Evolutionary conservation across 2,329 filamentous ascomycete species (phyloP).

Genomic region (Trichoderma sp.): DNA sequence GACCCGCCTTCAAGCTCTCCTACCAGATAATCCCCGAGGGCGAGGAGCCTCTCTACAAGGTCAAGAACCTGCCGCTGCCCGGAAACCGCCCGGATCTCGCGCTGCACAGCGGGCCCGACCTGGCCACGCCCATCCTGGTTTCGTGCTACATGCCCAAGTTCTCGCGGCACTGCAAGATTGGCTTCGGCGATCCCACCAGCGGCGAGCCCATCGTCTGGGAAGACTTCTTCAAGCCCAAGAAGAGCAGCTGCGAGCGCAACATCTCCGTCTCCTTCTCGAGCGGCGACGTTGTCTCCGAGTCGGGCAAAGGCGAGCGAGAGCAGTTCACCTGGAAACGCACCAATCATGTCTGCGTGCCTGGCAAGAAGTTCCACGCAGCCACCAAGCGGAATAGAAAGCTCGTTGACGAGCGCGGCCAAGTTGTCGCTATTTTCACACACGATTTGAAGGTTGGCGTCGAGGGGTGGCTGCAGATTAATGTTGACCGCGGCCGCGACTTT

Average conservation of each 20-base stretch:
- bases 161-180: slow-evolving; percentile 27
- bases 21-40: slow-evolving; percentile 17
- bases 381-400: slow-evolving; percentile 27
- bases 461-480: slow-evolving; percentile 29
- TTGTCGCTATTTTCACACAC: slow-evolving; percentile 28
- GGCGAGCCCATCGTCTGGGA: slow-evolving; percentile 27
- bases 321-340: slow-evolving; percentile 28
- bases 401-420: slow-evolving; percentile 21
- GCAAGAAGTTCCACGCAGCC: slow-evolving; percentile 3
- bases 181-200: slow-evolving; percentile 27
- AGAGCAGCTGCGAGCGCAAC: slow-evolving; percentile 17
- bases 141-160: slow-evolving; percentile 28
- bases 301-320: slow-evolving; percentile 14
- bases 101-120: slow-evolving; percentile 24
- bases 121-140: slow-evolving; percentile 19
- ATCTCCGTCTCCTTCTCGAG: slow-evolving; percentile 10
- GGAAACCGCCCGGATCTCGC: slow-evolving; percentile 24
- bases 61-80: slow-evolving; percentile 14
- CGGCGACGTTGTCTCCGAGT: slow-evolving; percentile 2
- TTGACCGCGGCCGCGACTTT: slow-evolving; percentile 25
- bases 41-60: slow-evolving; percentile 20
- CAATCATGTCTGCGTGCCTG: slow-evolving; percentile 18
- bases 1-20: slow-evolving; percentile 8
- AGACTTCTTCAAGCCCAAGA: slow-evolving; percentile 27
- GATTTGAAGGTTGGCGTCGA: slow-evolving; percentile 11